Conservation (phyloP, 2,329 filamentous ascomycete genomes). For the Fusarium nygamai region DNA sequence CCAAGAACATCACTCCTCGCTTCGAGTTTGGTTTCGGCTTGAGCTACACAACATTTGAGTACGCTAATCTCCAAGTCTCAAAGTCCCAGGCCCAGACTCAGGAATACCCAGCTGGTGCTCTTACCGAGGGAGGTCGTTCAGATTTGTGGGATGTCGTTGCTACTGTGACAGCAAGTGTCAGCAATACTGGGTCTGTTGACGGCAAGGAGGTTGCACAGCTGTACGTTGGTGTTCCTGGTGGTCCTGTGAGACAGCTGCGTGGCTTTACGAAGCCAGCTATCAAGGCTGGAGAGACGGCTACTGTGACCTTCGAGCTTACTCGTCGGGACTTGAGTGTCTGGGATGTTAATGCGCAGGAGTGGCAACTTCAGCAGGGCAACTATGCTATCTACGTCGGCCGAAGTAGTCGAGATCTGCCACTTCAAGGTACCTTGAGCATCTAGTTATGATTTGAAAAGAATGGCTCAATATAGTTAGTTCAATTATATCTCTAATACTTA, state of each 20-base stretch:
- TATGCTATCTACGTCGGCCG: slow-evolving; percentile 3
- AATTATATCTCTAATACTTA: background rate
- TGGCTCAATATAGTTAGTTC: background rate
- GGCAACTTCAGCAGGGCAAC: slow-evolving; percentile 5
- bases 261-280: slow-evolving; percentile 4
- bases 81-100: background rate
- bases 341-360: slow-evolving; percentile 7
- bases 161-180: background rate
- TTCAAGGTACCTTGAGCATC: background rate
- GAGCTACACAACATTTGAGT: slow-evolving; percentile 72
- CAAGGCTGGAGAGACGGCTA: background rate
- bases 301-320: background rate
- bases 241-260: background rate
- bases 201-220: slow-evolving; percentile 11
- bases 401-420: slow-evolving; percentile 12
- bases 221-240: background rate
- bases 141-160: slow-evolving; percentile 9
- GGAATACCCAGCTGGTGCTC: background rate
- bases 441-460: fast-evolving
- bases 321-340: slow-evolving; percentile 7
- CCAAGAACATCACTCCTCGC: slow-evolving; percentile 65
- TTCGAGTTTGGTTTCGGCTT: slow-evolving; percentile 83
- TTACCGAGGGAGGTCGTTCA: background rate
- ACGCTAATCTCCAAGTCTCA: background rate
- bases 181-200: background rate